Evolutionary conservation across 2,329 filamentous ascomycete species (phyloP).

Genomic region (Phoma sp.): DNA sequence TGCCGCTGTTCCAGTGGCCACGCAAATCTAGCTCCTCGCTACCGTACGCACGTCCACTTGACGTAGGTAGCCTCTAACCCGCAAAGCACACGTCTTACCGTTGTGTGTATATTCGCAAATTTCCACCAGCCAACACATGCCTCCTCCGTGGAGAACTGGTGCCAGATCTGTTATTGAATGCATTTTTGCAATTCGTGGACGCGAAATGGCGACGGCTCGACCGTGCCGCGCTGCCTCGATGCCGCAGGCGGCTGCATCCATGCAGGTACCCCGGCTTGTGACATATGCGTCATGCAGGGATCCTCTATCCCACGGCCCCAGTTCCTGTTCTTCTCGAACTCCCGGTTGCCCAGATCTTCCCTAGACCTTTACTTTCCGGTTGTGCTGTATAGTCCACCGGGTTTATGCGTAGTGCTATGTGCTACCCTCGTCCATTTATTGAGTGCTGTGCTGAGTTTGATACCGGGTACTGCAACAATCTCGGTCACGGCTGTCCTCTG

Average conservation of each 20-base stretch:
- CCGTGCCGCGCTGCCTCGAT: constrained; percentile 13
- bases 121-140: constrained; percentile 16
- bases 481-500: background rate
- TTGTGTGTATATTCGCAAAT: background rate
- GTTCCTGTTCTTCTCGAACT: background rate
- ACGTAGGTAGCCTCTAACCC: background rate
- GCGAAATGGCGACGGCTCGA: constrained; percentile 5
- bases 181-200: background rate
- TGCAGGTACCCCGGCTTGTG: constrained; percentile 18
- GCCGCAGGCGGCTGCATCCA: constrained; percentile 1
- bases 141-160: background rate
- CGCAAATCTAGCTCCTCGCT: constrained; percentile 14
- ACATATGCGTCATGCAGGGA: constrained; percentile 11
- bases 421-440: background rate
- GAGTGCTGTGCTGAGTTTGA: background rate
- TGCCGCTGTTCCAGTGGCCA: constrained; percentile 12
- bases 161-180: background rate
- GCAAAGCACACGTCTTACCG: background rate
- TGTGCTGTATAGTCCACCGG: background rate
- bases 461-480: background rate
- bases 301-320: constrained; percentile 5
- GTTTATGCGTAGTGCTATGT: constrained; percentile 6
- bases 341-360: too few relatives aligned
- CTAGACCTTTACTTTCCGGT: background rate
- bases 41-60: constrained; percentile 4